Evolutionary conservation across 371 early-diverging fungal species (phyloP), one percentile per base, ranked within the genome.

Genomic region (Rhizopus stolonifer): DNA sequence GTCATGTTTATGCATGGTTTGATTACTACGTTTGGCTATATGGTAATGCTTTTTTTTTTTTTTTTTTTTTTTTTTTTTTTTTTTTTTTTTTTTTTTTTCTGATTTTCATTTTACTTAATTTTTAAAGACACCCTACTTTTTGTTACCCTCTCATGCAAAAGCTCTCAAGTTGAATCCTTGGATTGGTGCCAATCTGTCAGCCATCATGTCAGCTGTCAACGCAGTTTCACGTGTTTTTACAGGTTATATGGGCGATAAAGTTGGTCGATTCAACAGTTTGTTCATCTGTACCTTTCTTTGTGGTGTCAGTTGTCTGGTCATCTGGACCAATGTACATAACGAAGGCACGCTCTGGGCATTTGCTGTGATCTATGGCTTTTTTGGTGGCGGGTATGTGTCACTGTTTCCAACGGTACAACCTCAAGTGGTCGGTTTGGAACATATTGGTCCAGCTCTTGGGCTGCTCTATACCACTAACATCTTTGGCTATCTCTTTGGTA

Each of bases 181-280:
- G 52, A 32, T 67, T 19, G 64, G 59, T 49, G 56, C 52, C 44
- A 75, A 40, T 22, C 43, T 77, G 11, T 61, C 74, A 0, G 54
- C 76, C 2, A 73, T 77, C 7, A 64, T 74, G 49, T 77, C 76
- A 4, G 78, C 69, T 0, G 62, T 69, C 11, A 77, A 74, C 40
- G 74, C 69, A 0, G 61, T 77, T 8, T 72, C 74, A 2, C 62
- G 79, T 0, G 60, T 78, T 6, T 49, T 66, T 25, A 65, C 68
- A 0, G 84, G 87, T 0, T 57, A 62, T 23, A 48, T 71, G 46
- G 78, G 84, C 3, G 85, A 86, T 45, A 63, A 49, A 18, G 25
- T 80, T 6, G 85, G 85, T 21, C 64, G 74, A 29, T 67, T 80
- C 50, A 86, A 84, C 42, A 73, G 74, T 31, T 48, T 84, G 40